Evolutionary conservation across 257 asterid species (phyloP).

Genomic region (Verbena officinalis): DNA sequence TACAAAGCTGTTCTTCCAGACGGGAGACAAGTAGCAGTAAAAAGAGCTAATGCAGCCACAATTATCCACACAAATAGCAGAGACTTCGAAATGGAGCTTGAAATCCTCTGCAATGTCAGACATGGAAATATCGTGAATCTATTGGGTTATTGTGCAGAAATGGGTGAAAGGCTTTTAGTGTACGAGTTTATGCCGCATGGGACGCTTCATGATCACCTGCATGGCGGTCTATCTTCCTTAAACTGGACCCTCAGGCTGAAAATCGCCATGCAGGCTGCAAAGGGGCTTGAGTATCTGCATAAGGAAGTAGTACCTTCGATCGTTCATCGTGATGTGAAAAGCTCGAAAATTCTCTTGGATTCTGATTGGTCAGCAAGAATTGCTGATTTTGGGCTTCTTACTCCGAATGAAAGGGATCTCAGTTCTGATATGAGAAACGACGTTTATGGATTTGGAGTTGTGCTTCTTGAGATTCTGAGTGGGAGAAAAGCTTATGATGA

Average conservation of each 20-base stretch:
- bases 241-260: constrained; percentile 78
- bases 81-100: constrained; percentile 81
- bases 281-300: constrained; percentile 84
- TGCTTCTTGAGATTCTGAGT: constrained; percentile 84
- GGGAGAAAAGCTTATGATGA: constrained; percentile 76
- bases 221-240: constrained; percentile 75
- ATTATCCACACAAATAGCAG: constrained; percentile 85
- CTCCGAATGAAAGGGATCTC: constrained; percentile 55
- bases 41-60: constrained; percentile 95
- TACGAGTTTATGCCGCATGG: constrained; percentile 94
- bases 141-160: constrained; percentile 89
- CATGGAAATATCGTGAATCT: constrained; percentile 80
- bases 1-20: constrained; percentile 83
- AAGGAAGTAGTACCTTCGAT: constrained; percentile 77
- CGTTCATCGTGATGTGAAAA: constrained; percentile 73
- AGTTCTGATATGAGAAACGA: constrained; percentile 57
- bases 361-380: constrained; percentile 80
- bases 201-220: constrained; percentile 92
- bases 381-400: constrained; percentile 71
- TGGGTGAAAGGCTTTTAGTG: constrained; percentile 93
- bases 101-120: constrained; percentile 77
- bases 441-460: constrained; percentile 80
- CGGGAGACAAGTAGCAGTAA: constrained; percentile 92
- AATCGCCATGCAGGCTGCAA: constrained; percentile 83
- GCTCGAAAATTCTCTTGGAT: constrained; percentile 90